Conservation (phyloP, 1,284 basidiomycete genomes). For the Naganishia sp. region DNA sequence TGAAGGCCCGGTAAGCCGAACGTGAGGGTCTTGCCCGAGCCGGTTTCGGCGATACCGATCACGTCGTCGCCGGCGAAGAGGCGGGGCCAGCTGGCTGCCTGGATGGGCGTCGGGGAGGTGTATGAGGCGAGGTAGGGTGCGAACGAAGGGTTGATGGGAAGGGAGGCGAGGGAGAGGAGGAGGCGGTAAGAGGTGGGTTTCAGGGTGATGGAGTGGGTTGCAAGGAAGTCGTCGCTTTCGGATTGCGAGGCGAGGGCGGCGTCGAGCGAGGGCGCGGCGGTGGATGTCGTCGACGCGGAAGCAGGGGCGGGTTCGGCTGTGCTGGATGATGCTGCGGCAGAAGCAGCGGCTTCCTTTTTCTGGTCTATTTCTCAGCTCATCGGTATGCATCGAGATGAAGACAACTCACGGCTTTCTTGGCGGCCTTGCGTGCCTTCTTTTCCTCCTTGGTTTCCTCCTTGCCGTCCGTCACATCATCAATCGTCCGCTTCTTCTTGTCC, state of each 20-base stretch:
- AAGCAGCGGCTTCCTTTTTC: conserved; percentile 35
- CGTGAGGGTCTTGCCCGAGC: conserved; percentile 93
- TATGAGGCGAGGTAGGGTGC: conserved; percentile 69
- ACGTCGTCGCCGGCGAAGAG: conserved; percentile 80
- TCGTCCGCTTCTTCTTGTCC: conserved; percentile 37
- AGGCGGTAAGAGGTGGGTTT: conserved; percentile 64
- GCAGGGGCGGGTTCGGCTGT: conserved; percentile 35
- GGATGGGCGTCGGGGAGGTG: conserved; percentile 89
- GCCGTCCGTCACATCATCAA: conserved; percentile 30
- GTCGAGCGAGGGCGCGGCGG: conserved; percentile 34
- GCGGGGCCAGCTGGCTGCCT: conserved; percentile 93
- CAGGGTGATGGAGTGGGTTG: conserved; percentile 73
- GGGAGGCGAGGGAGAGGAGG: conserved; percentile 76
- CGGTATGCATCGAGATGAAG: no score
- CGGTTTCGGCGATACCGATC: conserved; percentile 96
- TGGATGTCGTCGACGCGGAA: conserved; percentile 22
- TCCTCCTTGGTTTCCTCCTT: conserved; percentile 46
- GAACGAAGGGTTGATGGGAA: conserved; percentile 65
- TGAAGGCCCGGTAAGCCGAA: conserved; percentile 80
- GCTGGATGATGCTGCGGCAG: conserved; percentile 3
- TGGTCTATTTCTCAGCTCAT: conserved; percentile 37
- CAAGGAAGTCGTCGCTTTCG: conserved; percentile 66
- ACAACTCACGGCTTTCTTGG: conserved; percentile 38
- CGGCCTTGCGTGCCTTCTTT: conserved; percentile 52
- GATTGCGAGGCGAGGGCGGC: conserved; percentile 44